phyloP scores from a whole-genome alignment of 768 basidiomycete genomes.

The Suillus tomentosus region DNA sequence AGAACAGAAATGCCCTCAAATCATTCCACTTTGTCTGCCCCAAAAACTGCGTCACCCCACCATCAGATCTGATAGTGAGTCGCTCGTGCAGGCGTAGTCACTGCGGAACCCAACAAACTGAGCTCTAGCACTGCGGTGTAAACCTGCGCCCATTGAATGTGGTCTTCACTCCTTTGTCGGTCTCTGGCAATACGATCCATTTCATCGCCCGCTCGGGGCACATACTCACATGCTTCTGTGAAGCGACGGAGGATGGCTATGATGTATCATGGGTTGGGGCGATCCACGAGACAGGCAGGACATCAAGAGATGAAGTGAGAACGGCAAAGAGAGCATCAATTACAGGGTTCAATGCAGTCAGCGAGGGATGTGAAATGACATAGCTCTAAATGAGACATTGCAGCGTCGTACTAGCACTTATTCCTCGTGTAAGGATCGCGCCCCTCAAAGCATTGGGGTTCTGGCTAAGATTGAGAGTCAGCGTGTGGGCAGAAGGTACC shows the following conservation, averaged over 20 bases:
- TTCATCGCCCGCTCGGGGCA: slow-evolving; percentile 47
- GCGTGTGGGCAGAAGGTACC: slow-evolving; percentile 35
- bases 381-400: slow-evolving; percentile 56
- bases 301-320: slow-evolving; percentile 24
- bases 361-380: slow-evolving; percentile 47
- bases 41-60: slow-evolving; percentile 68
- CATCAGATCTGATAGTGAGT: slow-evolving; percentile 56
- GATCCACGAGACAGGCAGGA: slow-evolving; percentile 33
- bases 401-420: slow-evolving; percentile 47
- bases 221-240: slow-evolving; percentile 44
- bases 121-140: slow-evolving; percentile 64
- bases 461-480: slow-evolving; percentile 24
- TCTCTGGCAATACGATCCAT: slow-evolving; percentile 63
- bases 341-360: slow-evolving; percentile 50
- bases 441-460: slow-evolving; percentile 32
- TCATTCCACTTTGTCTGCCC: slow-evolving; percentile 67
- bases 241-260: slow-evolving; percentile 48
- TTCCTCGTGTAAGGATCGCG: slow-evolving; percentile 33
- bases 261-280: slow-evolving; percentile 38
- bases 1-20: slow-evolving; percentile 62
- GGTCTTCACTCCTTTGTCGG: slow-evolving; percentile 59
- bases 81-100: slow-evolving; percentile 41
- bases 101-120: slow-evolving; percentile 48
- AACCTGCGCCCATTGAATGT: slow-evolving; percentile 66
- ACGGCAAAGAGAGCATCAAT: slow-evolving; percentile 59